Evolutionary conservation across 768 basidiomycete species (phyloP).

Genomic region (Flagelloscypha sp.): DNA sequence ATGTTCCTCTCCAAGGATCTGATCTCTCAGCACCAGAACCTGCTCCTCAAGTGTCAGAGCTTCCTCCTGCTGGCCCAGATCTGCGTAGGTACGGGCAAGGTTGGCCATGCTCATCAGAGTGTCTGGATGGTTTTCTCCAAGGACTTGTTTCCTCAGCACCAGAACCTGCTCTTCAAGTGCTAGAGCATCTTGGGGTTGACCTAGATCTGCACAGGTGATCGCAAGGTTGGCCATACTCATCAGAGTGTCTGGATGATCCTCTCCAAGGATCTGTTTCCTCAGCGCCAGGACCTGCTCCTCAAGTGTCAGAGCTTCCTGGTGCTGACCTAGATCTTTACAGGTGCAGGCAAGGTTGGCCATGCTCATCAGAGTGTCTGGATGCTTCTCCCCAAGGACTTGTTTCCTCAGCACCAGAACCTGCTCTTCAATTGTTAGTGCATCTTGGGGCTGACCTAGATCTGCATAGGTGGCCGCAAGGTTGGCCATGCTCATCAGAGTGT

Average conservation of each 20-base stretch:
- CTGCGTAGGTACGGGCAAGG: constrained; percentile 6
- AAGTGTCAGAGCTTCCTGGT: constrained; percentile 1
- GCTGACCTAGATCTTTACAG: constrained; percentile 4
- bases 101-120: constrained; percentile 6
- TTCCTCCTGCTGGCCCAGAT: constrained; percentile 4
- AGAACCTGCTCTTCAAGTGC: constrained; percentile 1
- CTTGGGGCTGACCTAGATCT: constrained; percentile 2
- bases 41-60: constrained; percentile 2
- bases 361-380: constrained; percentile 5
- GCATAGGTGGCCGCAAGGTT: constrained; percentile 7
- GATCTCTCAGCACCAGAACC: neutral
- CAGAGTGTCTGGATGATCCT: constrained; percentile 7
- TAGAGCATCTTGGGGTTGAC: constrained; percentile 3
- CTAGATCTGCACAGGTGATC: constrained; percentile 4
- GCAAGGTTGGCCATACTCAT: constrained; percentile 6
- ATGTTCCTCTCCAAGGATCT: constrained; percentile 6
- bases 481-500: constrained; percentile 4
- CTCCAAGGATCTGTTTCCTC: constrained; percentile 3
- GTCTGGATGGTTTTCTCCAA: constrained; percentile 5
- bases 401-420: neutral
- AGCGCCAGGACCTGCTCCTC: constrained; percentile 1
- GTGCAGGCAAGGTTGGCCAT: constrained; percentile 8
- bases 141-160: neutral
- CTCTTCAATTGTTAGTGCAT: constrained; percentile 2
- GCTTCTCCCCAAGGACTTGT: constrained; percentile 4